Evolutionary conservation across 2,329 filamentous ascomycete species (phyloP).

Genomic region (Aschersonia sp.): DNA sequence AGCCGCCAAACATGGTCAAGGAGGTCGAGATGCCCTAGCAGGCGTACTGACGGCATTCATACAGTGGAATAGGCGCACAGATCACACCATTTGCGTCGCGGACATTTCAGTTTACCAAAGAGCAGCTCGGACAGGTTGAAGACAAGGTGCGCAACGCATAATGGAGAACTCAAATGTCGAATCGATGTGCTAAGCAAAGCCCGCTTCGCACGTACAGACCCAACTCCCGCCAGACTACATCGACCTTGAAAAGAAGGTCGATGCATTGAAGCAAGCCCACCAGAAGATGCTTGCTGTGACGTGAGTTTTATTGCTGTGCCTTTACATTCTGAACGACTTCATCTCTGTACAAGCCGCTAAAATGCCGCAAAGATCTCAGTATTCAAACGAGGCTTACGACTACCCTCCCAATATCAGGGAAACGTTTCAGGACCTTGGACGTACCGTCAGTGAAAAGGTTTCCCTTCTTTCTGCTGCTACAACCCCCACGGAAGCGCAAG

Average conservation of each 20-base stretch:
- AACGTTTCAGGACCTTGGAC: constrained; percentile 90
- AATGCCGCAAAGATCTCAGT: constrained; percentile 60
- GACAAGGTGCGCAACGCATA: constrained; percentile 53
- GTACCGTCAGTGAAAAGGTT: constrained; percentile 93
- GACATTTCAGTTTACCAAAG: constrained; percentile 95
- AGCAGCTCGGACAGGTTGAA: constrained; percentile 87
- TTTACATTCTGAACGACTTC: neutral
- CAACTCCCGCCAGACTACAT: constrained; percentile 95
- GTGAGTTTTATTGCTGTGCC: constrained; percentile 37
- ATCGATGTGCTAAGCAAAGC: neutral
- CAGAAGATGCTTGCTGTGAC: constrained; percentile 96
- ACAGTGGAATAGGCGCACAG: constrained; percentile 54
- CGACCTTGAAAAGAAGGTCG: constrained; percentile 95
- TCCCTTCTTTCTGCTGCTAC: constrained; percentile 75
- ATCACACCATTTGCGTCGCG: constrained; percentile 88
- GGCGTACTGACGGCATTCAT: neutral
- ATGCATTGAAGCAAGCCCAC: constrained; percentile 92
- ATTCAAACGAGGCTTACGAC: constrained; percentile 77
- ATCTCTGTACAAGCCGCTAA: neutral
- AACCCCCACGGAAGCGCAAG: constrained; percentile 82
- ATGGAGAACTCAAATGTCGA: neutral
- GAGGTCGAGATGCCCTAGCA: neutral
- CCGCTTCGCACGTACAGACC: constrained; percentile 40
- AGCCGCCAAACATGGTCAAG: neutral
- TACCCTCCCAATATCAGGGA: constrained; percentile 97